Evolutionary conservation across 305 asterid species (phyloP).

Genomic region (Caryopteris hybrid): DNA sequence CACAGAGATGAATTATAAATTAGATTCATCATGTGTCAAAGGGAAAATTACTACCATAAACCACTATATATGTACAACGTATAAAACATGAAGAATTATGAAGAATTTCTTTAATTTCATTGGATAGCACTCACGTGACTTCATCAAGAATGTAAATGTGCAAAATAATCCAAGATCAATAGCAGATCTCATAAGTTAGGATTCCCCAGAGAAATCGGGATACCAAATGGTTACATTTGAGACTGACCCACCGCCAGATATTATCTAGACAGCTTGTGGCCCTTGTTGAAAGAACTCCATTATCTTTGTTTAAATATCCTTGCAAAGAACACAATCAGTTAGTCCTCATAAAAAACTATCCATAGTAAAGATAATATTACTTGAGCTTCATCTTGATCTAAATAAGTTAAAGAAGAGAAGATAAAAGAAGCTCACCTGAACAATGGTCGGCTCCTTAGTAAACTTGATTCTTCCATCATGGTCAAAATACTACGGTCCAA

Average conservation of each 20-base stretch:
- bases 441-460: no score
- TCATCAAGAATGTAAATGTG: no score
- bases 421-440: no score
- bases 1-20: no score
- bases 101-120: background rate
- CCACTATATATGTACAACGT: background rate
- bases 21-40: background rate
- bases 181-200: slow-evolving; percentile 68
- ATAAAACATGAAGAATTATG: background rate
- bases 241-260: slow-evolving; percentile 72
- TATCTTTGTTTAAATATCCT: slow-evolving; percentile 77
- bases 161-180: background rate
- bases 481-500: no score
- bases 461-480: no score
- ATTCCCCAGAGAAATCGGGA: slow-evolving; percentile 79
- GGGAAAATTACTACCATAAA: background rate
- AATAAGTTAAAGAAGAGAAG: no score
- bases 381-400: background rate
- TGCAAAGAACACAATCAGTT: slow-evolving; percentile 14
- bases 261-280: slow-evolving; percentile 71
- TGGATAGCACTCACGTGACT: background rate
- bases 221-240: slow-evolving; percentile 69
- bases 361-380: background rate
- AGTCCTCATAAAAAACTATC: slow-evolving; percentile 1
- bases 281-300: slow-evolving; percentile 75